A percentile compares a stretch with the other conserved stretches of the same genome.
Conservation (phyloP, 75 land plant genomes). For the Pseudotsuga menziesii region DNA sequence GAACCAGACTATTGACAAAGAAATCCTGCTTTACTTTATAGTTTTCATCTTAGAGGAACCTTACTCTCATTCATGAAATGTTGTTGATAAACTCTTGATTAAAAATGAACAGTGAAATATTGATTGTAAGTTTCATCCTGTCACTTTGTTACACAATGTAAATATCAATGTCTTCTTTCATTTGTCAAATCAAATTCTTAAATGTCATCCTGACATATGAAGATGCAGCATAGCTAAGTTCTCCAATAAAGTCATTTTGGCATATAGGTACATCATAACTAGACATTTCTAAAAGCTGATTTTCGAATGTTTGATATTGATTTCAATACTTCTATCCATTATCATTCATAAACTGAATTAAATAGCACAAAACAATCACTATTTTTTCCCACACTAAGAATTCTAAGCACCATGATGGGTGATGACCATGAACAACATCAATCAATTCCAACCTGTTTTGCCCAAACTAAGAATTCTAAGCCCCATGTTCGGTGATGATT, state of each 20-base stretch:
- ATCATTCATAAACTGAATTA: neutral
- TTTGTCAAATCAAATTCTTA: too few relatives aligned
- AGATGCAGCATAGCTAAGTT: neutral
- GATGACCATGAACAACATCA: neutral
- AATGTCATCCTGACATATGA: too few relatives aligned
- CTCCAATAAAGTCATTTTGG: neutral
- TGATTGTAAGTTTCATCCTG: too few relatives aligned
- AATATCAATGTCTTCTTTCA: too few relatives aligned
- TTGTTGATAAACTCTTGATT: too few relatives aligned
- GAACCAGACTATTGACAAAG: too few relatives aligned
- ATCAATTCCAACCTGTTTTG: neutral
- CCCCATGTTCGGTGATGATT: neutral
- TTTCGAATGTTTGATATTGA: neutral
- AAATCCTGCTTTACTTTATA: too few relatives aligned
- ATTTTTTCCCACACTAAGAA: neutral
- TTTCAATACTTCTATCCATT: neutral
- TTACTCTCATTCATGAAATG: too few relatives aligned
- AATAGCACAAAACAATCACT: neutral
- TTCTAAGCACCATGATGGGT: neutral
- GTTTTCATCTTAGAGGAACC: too few relatives aligned
- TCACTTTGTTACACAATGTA: too few relatives aligned
- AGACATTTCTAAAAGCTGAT: neutral
- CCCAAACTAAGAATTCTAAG: neutral
- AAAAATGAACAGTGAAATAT: too few relatives aligned
- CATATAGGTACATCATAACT: neutral